Percentiles rank a stretch among this genome's conserved stretches.
Conservation (phyloP, 2,329 filamentous ascomycete genomes). For the Trematosphaeria pertusa region DNA sequence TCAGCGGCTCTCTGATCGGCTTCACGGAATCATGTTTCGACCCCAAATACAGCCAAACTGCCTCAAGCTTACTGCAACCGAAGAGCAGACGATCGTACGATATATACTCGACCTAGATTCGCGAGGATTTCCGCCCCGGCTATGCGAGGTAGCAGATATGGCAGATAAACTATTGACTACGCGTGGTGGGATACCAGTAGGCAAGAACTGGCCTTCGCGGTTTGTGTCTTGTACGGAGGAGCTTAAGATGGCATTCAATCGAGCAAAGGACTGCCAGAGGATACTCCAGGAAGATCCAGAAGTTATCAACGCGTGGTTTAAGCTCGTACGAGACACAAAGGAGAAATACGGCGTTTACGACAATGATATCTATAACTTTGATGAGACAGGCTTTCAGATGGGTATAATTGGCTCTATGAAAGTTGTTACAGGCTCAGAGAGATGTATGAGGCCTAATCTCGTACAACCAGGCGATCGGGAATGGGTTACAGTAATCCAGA, state of each 20-base stretch:
- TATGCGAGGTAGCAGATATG: slow-evolving; percentile 23
- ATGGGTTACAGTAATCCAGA: slow-evolving; percentile 33
- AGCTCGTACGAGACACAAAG: slow-evolving; percentile 15
- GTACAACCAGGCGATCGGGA: slow-evolving; percentile 37
- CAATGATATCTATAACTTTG: slow-evolving; percentile 27
- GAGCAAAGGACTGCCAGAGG: slow-evolving; percentile 13
- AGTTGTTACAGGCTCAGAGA: slow-evolving; percentile 20
- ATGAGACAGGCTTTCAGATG: slow-evolving; percentile 25
- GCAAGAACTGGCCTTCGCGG: slow-evolving; percentile 17
- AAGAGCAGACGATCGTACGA: slow-evolving; percentile 22
- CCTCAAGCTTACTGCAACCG: slow-evolving; percentile 13
- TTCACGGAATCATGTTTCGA: slow-evolving; percentile 1
- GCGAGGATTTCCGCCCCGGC: slow-evolving; percentile 15
- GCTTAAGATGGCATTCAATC: slow-evolving; percentile 23
- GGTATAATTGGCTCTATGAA: slow-evolving; percentile 13
- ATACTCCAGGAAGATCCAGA: slow-evolving; percentile 11
- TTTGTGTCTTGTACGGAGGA: slow-evolving; percentile 19
- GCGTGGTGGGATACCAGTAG: slow-evolving; percentile 12
- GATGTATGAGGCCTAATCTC: slow-evolving; percentile 16
- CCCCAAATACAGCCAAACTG: slow-evolving; percentile 1
- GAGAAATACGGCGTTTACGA: slow-evolving; percentile 17
- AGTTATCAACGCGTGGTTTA: slow-evolving; percentile 11
- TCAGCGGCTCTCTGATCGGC: slow-evolving; percentile 5
- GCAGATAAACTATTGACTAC: slow-evolving; percentile 24
- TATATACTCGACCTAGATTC: slow-evolving; percentile 24